These are phyloP conservation scores for Corymbia citriodora DNA, from an alignment of 441 rosid species.

Conservation along the genomic window DNA sequence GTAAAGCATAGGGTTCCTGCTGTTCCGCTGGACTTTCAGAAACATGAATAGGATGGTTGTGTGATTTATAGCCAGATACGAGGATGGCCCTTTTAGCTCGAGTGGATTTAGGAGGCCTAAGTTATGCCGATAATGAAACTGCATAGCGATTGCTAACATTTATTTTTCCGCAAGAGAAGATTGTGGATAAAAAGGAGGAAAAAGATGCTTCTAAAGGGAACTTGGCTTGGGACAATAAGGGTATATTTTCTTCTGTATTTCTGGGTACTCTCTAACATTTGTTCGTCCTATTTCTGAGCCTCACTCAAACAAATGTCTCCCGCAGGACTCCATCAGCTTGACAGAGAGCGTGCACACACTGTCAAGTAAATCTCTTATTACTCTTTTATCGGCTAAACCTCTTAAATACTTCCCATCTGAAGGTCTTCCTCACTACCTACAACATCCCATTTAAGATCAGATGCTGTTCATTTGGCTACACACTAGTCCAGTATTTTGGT, in stretches of 20 bases:
- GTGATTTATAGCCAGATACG: not conserved
- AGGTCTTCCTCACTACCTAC: too few species aligned
- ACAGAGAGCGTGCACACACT: too few species aligned
- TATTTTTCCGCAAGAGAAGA: too few species aligned
- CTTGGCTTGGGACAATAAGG: not conserved
- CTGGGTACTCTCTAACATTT: not conserved
- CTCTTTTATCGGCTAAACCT: too few species aligned
- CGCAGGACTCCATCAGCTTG: too few species aligned
- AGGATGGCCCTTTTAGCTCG: not conserved
- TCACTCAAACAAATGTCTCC: not conserved
- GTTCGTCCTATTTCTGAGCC: not conserved
- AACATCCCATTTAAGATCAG: not conserved
- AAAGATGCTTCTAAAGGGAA: too few species aligned
- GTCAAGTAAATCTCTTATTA: too few species aligned
- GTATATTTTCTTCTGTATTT: not conserved
- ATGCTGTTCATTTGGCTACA: not conserved
- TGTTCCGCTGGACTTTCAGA: not conserved
- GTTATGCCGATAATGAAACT: too few species aligned
- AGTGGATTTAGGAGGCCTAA: too few species aligned
- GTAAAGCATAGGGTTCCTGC: not conserved
- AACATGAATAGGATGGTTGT: not conserved
- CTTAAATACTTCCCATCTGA: too few species aligned
- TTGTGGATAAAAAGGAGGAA: too few species aligned
- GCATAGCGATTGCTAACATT: too few species aligned
- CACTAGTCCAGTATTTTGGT: not conserved